These are phyloP conservation scores for Sugiyamaella valdiviana DNA, from an alignment of 805 yeast genomes.

Conservation along the genomic window DNA sequence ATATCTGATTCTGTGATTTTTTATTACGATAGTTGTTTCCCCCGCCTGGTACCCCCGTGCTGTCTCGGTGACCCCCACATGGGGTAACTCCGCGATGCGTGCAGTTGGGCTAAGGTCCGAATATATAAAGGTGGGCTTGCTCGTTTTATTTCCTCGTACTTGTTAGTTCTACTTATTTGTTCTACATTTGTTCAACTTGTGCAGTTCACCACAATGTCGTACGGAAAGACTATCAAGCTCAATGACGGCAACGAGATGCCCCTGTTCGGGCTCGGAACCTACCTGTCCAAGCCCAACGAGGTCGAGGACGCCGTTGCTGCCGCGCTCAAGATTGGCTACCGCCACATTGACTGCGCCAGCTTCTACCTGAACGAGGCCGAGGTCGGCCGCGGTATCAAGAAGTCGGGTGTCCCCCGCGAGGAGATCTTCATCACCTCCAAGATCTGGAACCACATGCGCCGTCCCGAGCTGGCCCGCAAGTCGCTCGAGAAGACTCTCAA, in stretches of 20 bases:
- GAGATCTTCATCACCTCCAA: constrained; percentile 42
- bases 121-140: neutral
- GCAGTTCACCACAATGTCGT: constrained; percentile 26
- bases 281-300: constrained; percentile 34
- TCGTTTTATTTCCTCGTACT: neutral
- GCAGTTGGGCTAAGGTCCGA: neutral
- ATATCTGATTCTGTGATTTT: neutral
- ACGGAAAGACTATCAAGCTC: constrained; percentile 34
- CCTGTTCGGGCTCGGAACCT: constrained; percentile 47
- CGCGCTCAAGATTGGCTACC: constrained; percentile 50
- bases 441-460: constrained; percentile 30
- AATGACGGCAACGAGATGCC: constrained; percentile 48
- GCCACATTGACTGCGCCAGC: constrained; percentile 61
- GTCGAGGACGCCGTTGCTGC: constrained; percentile 34
- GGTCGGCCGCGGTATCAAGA: constrained; percentile 50
- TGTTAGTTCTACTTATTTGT: neutral
- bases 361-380: constrained; percentile 50
- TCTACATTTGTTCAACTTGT: neutral
- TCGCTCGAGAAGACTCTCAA: constrained; percentile 42
- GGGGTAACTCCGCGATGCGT: neutral
- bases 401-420: constrained; percentile 50
- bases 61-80: neutral
- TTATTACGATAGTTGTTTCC: too few relatives aligned
- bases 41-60: neutral
- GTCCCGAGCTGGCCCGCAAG: constrained; percentile 36